Base-by-base conservation (phyloP, 2,329 filamentous ascomycete genomes). In the Neophaeococcomyces mojaviensis region DNA sequence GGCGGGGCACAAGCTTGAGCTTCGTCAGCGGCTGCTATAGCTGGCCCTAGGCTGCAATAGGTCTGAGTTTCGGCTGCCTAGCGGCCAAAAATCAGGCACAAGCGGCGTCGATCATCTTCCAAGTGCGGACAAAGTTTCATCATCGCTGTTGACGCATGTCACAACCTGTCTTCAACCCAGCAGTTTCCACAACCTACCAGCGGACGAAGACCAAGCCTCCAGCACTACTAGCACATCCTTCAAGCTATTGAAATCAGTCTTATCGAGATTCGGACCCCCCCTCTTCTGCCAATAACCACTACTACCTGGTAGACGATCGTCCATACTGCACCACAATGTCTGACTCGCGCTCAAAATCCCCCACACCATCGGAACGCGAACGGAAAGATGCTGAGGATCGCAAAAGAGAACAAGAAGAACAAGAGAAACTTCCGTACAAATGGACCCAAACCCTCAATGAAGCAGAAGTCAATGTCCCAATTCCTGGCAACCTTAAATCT, bases 391-490 rank as follows among this genome's bases (percentile, higher is more conserved):
- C 70, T 52, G 77, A 77, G 57, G 72, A 72, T 55, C 75, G 74
- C 59, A 82, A 80, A 51, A 82, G 83, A 64, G 88, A 98, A 70
- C 74, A 78, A 47, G 84, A 82, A 58, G 92, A 98, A 70, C 92
- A 98, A 72, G 84, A 82, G 34, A 79, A 83, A 19, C 81, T 98
- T 34, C 92, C 92, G 1, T 98, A 98, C 81, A 92, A 94, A 71
- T 98, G 92, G 92, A 85, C 78, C 9, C 92, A 98, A 70, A 89
- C 85, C 19, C 95, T 98, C 64, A 76, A 76, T 57, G 92, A 97
- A 62, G 71, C 96, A 50, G 87, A 95, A 62, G 70, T 97, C 59
- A 83, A 77, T 41, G 76, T 94, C 49, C 72, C 77, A 22, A 80
- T 98, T 1, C 84, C 90, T 0, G 84, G 77, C 19, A 94, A 89